These are phyloP conservation scores for Tetracladium marchalianum DNA, from an alignment of 495 filamentous ascomycete genomes.

Conservation along the genomic window DNA sequence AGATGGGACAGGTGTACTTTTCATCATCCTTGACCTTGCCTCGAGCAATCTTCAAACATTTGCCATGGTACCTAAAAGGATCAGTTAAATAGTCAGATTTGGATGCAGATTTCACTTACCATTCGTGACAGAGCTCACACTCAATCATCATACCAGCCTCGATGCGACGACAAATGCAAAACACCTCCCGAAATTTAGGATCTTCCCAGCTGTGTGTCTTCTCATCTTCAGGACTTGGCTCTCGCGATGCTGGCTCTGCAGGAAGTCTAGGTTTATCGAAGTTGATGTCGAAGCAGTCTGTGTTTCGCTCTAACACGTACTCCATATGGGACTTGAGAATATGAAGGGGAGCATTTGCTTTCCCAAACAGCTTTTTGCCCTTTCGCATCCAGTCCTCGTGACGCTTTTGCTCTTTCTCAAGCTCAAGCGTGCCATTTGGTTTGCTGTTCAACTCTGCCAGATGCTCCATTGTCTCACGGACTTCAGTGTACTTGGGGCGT, in stretches of 20 bases:
- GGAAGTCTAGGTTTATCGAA: slow-evolving; percentile 77
- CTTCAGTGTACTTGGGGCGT: slow-evolving; percentile 82
- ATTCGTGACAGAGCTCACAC: slow-evolving; percentile 95
- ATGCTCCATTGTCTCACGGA: slow-evolving; percentile 78
- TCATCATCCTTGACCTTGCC: slow-evolving; percentile 98
- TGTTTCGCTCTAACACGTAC: slow-evolving; percentile 78
- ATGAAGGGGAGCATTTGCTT: slow-evolving; percentile 93
- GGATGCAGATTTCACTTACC: slow-evolving; percentile 43
- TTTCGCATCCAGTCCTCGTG: slow-evolving; percentile 99
- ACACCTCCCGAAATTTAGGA: slow-evolving; percentile 61
- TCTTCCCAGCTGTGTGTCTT: slow-evolving; percentile 36
- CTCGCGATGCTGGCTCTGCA: slow-evolving; percentile 83
- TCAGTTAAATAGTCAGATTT: slow-evolving; percentile 10
- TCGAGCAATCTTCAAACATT: slow-evolving; percentile 95
- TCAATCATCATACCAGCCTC: slow-evolving; percentile 99
- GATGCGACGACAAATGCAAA: slow-evolving; percentile 88
- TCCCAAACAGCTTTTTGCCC: slow-evolving; percentile 97
- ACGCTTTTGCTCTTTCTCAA: slow-evolving; percentile 89
- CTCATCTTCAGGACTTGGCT: slow-evolving; percentile 63
- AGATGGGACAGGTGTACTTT: slow-evolving; percentile 97
- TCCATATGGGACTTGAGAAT: slow-evolving; percentile 93
- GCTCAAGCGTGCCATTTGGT: slow-evolving; percentile 77
- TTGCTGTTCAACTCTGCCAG: slow-evolving; percentile 85
- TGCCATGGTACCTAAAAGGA: slow-evolving; percentile 79
- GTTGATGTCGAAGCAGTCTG: slow-evolving; percentile 83